Evolutionary conservation across 441 rosid species (phyloP).

Genomic region (Dalechampia spathulata): DNA sequence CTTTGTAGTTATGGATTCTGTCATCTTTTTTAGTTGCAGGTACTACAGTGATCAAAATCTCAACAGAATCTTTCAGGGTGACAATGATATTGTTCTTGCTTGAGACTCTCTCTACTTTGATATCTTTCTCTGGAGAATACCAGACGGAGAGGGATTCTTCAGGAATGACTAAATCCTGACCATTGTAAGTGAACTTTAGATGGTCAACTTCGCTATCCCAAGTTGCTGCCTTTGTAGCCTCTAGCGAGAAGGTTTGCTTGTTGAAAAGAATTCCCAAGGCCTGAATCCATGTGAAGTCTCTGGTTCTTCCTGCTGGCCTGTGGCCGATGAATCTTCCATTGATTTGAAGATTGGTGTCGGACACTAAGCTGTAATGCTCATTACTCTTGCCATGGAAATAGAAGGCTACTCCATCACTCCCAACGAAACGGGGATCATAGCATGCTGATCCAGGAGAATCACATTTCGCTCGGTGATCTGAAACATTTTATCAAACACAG

Average conservation of each 20-base stretch:
- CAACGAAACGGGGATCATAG: constrained; percentile 62
- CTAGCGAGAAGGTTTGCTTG: constrained; percentile 49
- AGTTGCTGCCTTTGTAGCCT: constrained; percentile 41
- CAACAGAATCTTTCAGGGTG: constrained; percentile 39
- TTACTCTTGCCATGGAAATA: constrained; percentile 64
- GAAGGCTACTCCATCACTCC: constrained; percentile 63
- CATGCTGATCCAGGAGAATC: constrained; percentile 58
- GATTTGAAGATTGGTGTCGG: constrained; percentile 54
- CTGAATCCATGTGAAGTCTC: constrained; percentile 92
- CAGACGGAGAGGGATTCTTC: constrained; percentile 47
- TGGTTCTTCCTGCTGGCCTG: constrained; percentile 46
- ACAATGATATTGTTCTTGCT: constrained; percentile 50
- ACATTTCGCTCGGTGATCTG: constrained; percentile 49
- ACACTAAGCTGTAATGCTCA: constrained; percentile 56
- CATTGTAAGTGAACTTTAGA: constrained; percentile 48
- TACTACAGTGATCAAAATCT: constrained; percentile 60
- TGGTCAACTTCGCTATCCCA: constrained; percentile 55
- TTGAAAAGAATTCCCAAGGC: constrained; percentile 63
- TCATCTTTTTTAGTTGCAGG: constrained; percentile 80
- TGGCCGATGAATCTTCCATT: constrained; percentile 69
- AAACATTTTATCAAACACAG: constrained; percentile 1
- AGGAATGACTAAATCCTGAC: constrained; percentile 35
- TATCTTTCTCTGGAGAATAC: constrained; percentile 36
- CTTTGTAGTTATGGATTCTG: constrained; percentile 49
- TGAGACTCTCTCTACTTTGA: constrained; percentile 51